Evolutionary conservation across 2,329 filamentous ascomycete species (phyloP).

Genomic region (Fusarium chuoi): DNA sequence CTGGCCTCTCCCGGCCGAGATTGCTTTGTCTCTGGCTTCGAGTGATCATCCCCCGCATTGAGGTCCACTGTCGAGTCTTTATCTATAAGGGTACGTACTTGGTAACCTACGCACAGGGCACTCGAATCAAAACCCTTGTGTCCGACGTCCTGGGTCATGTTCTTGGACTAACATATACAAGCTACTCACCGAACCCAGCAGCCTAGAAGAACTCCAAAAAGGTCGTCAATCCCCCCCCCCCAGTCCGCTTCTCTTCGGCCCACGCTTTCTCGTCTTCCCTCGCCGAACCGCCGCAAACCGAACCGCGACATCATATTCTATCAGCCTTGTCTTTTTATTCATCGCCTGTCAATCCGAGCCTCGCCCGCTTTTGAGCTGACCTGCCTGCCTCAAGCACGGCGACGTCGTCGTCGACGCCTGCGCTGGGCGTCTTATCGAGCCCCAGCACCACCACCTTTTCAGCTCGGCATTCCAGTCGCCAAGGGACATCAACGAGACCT

Average conservation of each 20-base stretch:
- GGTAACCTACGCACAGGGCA: no score
- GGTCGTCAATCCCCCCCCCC: slow-evolving; percentile 26
- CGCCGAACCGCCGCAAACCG: slow-evolving; percentile 51
- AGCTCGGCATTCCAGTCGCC: slow-evolving; percentile 16
- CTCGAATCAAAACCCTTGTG: no score
- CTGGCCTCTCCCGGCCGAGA: slow-evolving; percentile 8
- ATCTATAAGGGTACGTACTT: slow-evolving; percentile 30
- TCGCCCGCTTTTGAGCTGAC: slow-evolving; percentile 24
- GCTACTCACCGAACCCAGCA: no score
- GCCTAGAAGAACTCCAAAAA: no score
- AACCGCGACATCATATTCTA: slow-evolving; percentile 35
- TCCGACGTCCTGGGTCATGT: no score
- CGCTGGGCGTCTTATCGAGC: slow-evolving; percentile 12
- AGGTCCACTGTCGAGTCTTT: slow-evolving; percentile 7
- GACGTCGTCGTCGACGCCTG: slow-evolving; percentile 9
- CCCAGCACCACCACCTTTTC: slow-evolving; percentile 8
- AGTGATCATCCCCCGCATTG: slow-evolving; percentile 20
- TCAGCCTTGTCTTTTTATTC: slow-evolving; percentile 18
- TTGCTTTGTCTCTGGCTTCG: not conserved
- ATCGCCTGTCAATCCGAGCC: slow-evolving; percentile 7
- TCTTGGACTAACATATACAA: no score
- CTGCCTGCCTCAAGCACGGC: slow-evolving; percentile 24
- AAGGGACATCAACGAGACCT: slow-evolving; percentile 6
- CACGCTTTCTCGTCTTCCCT: slow-evolving; percentile 42
- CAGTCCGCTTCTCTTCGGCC: slow-evolving; percentile 43